phyloP scores from a whole-genome alignment of 2,329 filamentous ascomycete species.

The Hymenoscyphus infarciens region DNA sequence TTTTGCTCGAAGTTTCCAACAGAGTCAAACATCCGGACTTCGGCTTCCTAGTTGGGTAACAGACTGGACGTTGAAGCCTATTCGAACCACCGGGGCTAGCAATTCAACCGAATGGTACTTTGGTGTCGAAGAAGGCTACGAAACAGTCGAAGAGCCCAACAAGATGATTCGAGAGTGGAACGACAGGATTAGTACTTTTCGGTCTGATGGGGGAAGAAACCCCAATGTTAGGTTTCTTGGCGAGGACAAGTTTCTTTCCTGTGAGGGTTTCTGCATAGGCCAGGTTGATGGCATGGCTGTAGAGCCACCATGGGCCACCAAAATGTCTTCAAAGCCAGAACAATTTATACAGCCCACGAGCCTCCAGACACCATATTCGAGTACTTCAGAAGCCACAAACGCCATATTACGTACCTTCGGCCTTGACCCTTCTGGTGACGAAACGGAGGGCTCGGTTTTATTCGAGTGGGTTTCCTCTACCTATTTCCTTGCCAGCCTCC shows the following conservation, averaged over 20 bases:
- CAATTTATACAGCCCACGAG: not conserved
- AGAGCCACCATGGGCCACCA: not conserved
- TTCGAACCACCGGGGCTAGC: not conserved
- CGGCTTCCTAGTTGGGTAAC: conserved; percentile 2
- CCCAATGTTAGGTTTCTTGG: not conserved
- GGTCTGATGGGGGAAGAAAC: not conserved
- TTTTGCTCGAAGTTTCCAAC: not conserved
- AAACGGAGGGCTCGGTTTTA: not conserved
- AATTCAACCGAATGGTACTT: conserved; percentile 5
- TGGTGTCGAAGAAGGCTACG: conserved; percentile 1
- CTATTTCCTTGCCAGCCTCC: too few relatives aligned
- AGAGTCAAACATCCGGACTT: not conserved
- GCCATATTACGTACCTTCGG: not conserved
- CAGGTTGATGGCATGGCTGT: not conserved
- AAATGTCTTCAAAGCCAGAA: not conserved
- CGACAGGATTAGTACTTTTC: too few relatives aligned
- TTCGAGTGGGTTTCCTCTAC: not conserved
- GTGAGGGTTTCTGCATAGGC: conserved; percentile 2
- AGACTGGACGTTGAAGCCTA: conserved; percentile 5
- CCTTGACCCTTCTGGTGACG: conserved; percentile 1
- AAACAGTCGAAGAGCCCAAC: not conserved
- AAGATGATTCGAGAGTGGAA: not conserved
- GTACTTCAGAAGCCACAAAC: not conserved
- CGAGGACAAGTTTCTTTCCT: not conserved
- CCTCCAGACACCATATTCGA: not conserved